Conservation (phyloP, 345 rosid species). For the Anastatica hierochuntica region DNA sequence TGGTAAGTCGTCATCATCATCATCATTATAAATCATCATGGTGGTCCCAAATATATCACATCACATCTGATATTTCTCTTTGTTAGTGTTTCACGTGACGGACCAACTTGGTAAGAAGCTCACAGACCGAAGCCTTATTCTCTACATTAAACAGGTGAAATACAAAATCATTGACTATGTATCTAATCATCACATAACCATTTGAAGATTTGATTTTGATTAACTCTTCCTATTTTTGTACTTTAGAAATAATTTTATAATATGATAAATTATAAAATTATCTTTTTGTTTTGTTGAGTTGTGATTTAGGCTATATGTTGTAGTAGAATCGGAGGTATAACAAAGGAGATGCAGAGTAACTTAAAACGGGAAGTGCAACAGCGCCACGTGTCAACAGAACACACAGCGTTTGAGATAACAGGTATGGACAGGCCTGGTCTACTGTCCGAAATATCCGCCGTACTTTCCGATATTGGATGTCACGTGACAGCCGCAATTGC, state of each 20-base stretch:
- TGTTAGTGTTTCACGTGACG: constrained; percentile 72
- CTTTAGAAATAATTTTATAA: too few species aligned
- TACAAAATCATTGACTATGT: too few species aligned
- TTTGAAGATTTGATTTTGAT: too few species aligned
- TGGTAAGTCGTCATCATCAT: constrained; percentile 37
- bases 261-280: background rate
- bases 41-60: constrained; percentile 6
- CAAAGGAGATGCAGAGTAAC: constrained; percentile 35
- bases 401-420: constrained; percentile 68
- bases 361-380: constrained; percentile 45
- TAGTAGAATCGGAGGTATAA: constrained; percentile 31
- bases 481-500: constrained; percentile 56
- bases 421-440: constrained; percentile 73
- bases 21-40: constrained; percentile 11
- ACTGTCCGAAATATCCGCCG: constrained; percentile 71
- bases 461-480: constrained; percentile 51
- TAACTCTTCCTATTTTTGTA: too few species aligned
- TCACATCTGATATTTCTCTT: constrained; percentile 7
- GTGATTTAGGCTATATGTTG: constrained; percentile 74
- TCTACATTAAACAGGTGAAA: constrained; percentile 55
- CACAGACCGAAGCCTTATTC: constrained; percentile 49
- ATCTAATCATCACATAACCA: too few species aligned
- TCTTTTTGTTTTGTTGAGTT: too few species aligned
- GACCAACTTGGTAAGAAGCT: constrained; percentile 67
- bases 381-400: constrained; percentile 44